Base-by-base conservation (phyloP, 352 stramenopile genomes). In the Pythium phragmiticola region DNA sequence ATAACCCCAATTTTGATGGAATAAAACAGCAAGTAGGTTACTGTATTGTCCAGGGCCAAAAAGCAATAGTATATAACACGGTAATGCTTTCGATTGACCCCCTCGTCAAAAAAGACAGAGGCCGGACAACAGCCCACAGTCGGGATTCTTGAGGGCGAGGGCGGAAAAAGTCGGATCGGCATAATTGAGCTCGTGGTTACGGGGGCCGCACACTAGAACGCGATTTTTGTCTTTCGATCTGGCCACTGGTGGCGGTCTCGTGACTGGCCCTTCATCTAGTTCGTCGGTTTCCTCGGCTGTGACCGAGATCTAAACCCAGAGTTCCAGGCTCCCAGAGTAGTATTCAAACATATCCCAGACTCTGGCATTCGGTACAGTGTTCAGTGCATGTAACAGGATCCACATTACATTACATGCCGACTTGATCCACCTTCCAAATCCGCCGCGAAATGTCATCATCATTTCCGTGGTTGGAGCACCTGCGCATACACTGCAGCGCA, bases 1-100 rank as follows among this genome's bases (percentile, higher is more conserved):
- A 17, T 7, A 5, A 13, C 53, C 26, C 37, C 23, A 26, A 60
- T 33, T 30, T 50, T 34, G 46, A 63, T 63, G 46, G 57, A 63
- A 63, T 49, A 34, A 63, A 54, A 45, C 45, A 52, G 52, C 34
- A 19, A n/a, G 23, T 43, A 23, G 26, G 9, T 52, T 36, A 41
- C 45, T 63, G 56, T 54, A 46, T 57, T 51, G 50, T 58, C 36
- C 4, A 28, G 21, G 36, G 21, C 21, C 21, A 21, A 21, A 21
- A 21, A 21, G 21, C 21, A 21, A 1, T 21, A 21, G 21, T 21
- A 21, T 21, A 21, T 30, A 30, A 30, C 26, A 30, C 3, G 2
- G 26, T 30, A 30, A 4, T 28, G 26, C 26, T 28, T 9, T 16
- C 6, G 34, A 6, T 28, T n/a, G 14, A 23, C 42, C 42, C 14